Conservation (phyloP, 2,329 filamentous ascomycete species). For the Epichloe sp. region DNA sequence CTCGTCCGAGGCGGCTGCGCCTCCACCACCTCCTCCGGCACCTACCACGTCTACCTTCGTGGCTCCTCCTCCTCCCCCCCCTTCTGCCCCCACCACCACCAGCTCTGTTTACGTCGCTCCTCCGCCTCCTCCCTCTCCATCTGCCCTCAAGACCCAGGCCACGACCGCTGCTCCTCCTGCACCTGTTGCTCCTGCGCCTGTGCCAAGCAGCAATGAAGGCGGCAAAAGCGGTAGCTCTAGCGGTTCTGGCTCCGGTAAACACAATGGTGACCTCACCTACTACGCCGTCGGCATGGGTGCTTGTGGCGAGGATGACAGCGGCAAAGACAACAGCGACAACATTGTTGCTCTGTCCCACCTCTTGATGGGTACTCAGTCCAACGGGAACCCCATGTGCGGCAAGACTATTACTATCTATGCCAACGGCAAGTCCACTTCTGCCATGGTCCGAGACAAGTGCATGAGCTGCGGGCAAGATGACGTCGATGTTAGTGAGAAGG, state of each 20-base stretch:
- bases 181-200: constrained; percentile 7
- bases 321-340: constrained; percentile 38
- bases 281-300: constrained; percentile 56
- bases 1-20: background rate
- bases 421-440: constrained; percentile 44
- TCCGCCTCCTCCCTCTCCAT: constrained; percentile 5
- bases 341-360: constrained; percentile 56
- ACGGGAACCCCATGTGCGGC: constrained; percentile 58
- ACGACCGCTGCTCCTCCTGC: constrained; percentile 8
- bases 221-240: constrained; percentile 8
- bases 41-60: constrained; percentile 8
- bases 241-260: constrained; percentile 13
- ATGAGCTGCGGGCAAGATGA: constrained; percentile 44
- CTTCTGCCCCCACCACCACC: constrained; percentile 5
- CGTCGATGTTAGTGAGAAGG: constrained; percentile 48
- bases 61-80: constrained; percentile 9
- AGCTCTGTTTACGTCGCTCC: constrained; percentile 7
- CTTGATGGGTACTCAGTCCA: constrained; percentile 52
- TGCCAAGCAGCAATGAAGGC: background rate
- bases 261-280: constrained; percentile 58
- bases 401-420: constrained; percentile 50
- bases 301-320: constrained; percentile 52
- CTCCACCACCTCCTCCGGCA: constrained; percentile 5
- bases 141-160: constrained; percentile 2
- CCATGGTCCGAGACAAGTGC: constrained; percentile 62